Base-by-base conservation (phyloP, 257 asterid species). In the Solanum stenotomum region DNA sequence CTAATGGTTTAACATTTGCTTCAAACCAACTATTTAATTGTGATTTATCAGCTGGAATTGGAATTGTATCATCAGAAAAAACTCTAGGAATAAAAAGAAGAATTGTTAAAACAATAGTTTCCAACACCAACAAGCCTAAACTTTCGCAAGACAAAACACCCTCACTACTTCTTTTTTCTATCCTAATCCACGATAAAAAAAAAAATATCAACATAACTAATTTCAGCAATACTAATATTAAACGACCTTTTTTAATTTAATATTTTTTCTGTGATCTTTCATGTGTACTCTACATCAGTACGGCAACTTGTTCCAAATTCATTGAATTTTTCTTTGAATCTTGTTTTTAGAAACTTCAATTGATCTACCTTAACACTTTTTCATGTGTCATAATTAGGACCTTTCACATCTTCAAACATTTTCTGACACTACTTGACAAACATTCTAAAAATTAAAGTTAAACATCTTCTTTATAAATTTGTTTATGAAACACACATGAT, bases 21-120 rank as follows among this genome's bases (percentile, higher is more conserved):
- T 81, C 8, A 87, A 95, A 96, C 98, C 99, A 95, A 12, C 65
- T 83, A 25, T 85, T 49, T 23, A 95, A 0, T 63, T 88, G 87
- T 1, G 90, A 5, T 44, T 72, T 87, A 10, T 92, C 95, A 0
- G 93, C 85, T 2, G 99, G 99, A 29, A 92, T 87, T 0, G 87
- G 89, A 18, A 33, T 29, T 14, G 18, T 5, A 87, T 85, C 93
- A 44, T 81, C 85, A 2, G 89, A 87, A 35, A 76, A 37, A 3
- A 81, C 91, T 16, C 87, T 22, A 12, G 90, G 92, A 59, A 92
- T 82, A 37, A 87, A 83, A 7, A 91, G 68, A 33, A 93, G 46
- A 75, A 92, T 10, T 85, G 88, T 44, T 61, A 87, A 14, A 16
- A 85, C 1, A 79, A 88, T n/a, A 2, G 78, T 86, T n/a, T n/a